These are phyloP conservation scores for Microdochium bolleyi DNA, from an alignment of 2,329 filamentous ascomycete genomes.

Conservation along the genomic window DNA sequence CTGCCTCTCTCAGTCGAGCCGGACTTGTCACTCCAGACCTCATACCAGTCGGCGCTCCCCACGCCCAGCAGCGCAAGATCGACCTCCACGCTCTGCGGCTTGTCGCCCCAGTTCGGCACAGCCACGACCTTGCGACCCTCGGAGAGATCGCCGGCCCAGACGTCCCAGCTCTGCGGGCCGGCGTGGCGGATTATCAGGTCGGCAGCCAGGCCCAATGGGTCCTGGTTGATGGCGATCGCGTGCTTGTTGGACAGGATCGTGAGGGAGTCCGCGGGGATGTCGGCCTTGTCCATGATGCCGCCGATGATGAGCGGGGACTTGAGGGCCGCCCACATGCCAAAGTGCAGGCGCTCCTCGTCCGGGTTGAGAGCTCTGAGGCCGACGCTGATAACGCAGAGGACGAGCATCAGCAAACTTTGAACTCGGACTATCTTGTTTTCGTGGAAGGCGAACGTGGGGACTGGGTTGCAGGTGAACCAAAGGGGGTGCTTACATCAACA, in stretches of 20 bases:
- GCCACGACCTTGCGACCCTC: constrained; percentile 32
- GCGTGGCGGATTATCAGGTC: constrained; percentile 35
- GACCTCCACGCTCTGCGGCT: constrained; percentile 30
- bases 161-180: constrained; percentile 39
- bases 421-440: too few relatives aligned
- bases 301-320: constrained; percentile 43
- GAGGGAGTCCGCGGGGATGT: constrained; percentile 30
- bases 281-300: constrained; percentile 26
- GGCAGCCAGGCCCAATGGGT: constrained; percentile 41
- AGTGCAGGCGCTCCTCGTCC: constrained; percentile 43
- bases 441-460: too few relatives aligned
- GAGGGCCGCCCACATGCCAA: constrained; percentile 42
- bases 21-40: constrained; percentile 30
- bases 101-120: constrained; percentile 40
- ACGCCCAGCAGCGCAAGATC: constrained; percentile 31
- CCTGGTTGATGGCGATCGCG: constrained; percentile 51
- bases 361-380: constrained; percentile 35
- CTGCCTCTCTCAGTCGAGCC: constrained; percentile 20
- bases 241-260: constrained; percentile 40
- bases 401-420: neutral
- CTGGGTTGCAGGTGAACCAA: too few relatives aligned
- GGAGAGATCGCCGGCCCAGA: constrained; percentile 41
- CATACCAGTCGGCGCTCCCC: constrained; percentile 25
- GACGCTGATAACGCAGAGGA: constrained; percentile 20
- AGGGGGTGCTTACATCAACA: constrained; percentile 32